phyloP scores from a whole-genome alignment of 2,329 filamentous ascomycete species.

The Claviceps fusiformis region DNA sequence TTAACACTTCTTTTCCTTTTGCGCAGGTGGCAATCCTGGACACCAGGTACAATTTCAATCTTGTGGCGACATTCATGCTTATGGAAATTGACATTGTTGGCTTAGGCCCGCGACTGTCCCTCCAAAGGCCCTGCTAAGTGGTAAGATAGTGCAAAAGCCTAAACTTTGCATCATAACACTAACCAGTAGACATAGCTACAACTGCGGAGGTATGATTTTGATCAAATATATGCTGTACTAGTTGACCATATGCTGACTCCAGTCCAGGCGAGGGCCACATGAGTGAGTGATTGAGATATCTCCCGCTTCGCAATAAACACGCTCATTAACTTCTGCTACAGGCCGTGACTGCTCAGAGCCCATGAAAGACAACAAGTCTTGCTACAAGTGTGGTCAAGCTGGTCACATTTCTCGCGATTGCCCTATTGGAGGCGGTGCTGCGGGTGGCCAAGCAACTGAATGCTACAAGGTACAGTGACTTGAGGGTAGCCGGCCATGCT shows the following conservation, averaged over 20 bases:
- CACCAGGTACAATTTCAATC: slow-evolving; percentile 51
- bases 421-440: slow-evolving; percentile 38
- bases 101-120: slow-evolving; percentile 70
- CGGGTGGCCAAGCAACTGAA: slow-evolving; percentile 44
- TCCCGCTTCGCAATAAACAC: not conserved
- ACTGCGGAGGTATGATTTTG: slow-evolving; percentile 55
- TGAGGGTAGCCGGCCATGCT: not conserved
- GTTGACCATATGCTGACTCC: slow-evolving; percentile 12
- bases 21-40: slow-evolving; percentile 53
- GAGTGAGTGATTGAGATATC: slow-evolving; percentile 38
- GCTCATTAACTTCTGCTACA: slow-evolving; percentile 17
- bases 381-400: slow-evolving; percentile 65
- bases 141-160: slow-evolving; percentile 32
- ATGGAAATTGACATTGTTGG: slow-evolving; percentile 9
- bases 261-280: slow-evolving; percentile 54
- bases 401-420: slow-evolving; percentile 91
- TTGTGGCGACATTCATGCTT: not conserved
- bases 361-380: slow-evolving; percentile 71
- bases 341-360: slow-evolving; percentile 85
- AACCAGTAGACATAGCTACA: slow-evolving; percentile 46
- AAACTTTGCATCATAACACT: slow-evolving; percentile 5
- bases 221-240: not conserved
- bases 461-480: slow-evolving; percentile 63
- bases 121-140: slow-evolving; percentile 73
- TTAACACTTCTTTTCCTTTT: not conserved